Base-by-base conservation (phyloP, 2,329 filamentous ascomycete genomes). In the Exophiala alcalophila region DNA sequence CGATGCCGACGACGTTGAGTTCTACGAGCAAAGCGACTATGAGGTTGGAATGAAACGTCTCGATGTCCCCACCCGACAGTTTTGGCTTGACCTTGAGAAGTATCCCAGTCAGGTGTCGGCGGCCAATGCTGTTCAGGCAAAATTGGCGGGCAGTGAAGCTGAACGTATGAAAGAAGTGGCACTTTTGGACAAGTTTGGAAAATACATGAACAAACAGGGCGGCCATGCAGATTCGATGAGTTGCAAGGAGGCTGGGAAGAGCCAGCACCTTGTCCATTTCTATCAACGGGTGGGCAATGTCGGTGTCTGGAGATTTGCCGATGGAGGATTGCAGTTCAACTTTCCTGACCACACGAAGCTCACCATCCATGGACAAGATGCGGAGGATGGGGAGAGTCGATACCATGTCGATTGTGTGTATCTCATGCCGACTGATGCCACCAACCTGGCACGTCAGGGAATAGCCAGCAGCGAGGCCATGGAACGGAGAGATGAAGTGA, bases 261-360 rank as follows among this genome's bases (percentile, higher is more conserved):
- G 59, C 10, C 58, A 57, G 4, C 65, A 66, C 18, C 72, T 69
- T 46, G 63, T 73, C 53, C 71, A 70, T 37, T 74, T 73, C 55
- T 74, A 73, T 54, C 69, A 73, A 52, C 62, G 71, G 9, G 56
- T 74, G 12, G 71, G 71, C 5, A 73, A 73, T 49, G 70, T 73
- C n/a, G 70, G 70, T n/a, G 65, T 73, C 27, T 74, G 71, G 71
- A 69, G 69, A 2, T 74, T 73, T 49, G 68, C 65, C 16, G 67
- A 72, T 46, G 69, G 70, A 4, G 65, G 68, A 39, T 66, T 74
- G 46, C 71, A 72, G 54, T 72, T 74, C 59, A 74, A 74, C 50
- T 74, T 73, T 52, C 71, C 71, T 2, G 71, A 74, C 41, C 71
- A 74, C 47, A 74, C 71, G 9, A 74, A 74, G 50, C 61, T 74